Evolutionary conservation across 306 rosid genomes (phyloP).

Genomic region (Vachellia collinsii): DNA sequence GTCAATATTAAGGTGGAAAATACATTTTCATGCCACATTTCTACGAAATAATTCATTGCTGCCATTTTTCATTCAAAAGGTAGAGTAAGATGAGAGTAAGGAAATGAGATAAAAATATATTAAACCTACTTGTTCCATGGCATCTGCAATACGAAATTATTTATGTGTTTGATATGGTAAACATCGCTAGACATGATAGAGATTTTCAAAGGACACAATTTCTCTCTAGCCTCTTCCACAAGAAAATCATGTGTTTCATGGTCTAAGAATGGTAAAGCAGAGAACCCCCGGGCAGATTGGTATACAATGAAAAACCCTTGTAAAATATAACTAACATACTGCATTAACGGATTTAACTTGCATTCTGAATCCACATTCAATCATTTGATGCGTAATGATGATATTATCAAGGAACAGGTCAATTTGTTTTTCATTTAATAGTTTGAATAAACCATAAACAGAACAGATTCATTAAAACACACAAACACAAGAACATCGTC

Average conservation of each 20-base stretch:
- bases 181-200: not conserved
- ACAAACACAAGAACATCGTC: not conserved
- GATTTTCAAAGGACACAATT: not conserved
- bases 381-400: slow-evolving; percentile 10
- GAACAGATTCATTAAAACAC: not conserved
- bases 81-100: slow-evolving; percentile 17
- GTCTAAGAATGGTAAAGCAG: not conserved
- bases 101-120: not conserved
- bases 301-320: not conserved
- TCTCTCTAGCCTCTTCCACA: not conserved
- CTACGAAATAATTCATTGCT: not conserved
- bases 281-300: not conserved
- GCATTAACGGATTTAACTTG: not conserved
- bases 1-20: not conserved
- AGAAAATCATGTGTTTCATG: not conserved
- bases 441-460: not conserved
- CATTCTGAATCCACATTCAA: not conserved
- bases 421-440: slow-evolving; percentile 10
- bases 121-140: slow-evolving; percentile 7
- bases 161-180: not conserved
- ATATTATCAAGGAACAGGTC: slow-evolving; percentile 1
- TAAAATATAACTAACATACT: not conserved
- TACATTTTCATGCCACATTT: slow-evolving; percentile 27
- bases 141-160: not conserved
- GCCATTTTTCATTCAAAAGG: not conserved